Evolutionary conservation across 2,329 filamentous ascomycete species (phyloP), one percentile per base, ranked within the genome.

Genomic region (Lecanoromycetidae sp.): DNA sequence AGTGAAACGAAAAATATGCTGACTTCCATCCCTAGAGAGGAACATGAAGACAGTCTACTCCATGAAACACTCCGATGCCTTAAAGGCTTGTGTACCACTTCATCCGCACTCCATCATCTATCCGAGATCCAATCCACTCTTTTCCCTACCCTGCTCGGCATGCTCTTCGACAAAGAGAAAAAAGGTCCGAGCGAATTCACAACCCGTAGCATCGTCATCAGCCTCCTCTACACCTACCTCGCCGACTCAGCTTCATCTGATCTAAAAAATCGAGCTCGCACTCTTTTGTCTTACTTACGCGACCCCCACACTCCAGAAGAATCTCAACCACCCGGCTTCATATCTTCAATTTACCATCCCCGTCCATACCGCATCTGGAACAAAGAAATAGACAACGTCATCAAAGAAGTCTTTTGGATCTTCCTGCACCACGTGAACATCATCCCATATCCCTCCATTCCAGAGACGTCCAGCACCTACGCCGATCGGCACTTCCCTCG

Each of bases 401-500:
- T 88, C 34, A 95, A 95, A 64, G 90, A 98, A 63, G 90, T 96
- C 23, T 98, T 98, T 62, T 98, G 90, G 90, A 96, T 96, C 61
- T 98, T 96, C 68, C 73, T 96, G 45, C 90, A 96, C 65, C 84
- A 94, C 56, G 72, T 94, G 49, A 96, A 96, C 58, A 81, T 95
- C 37, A 76, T 96, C 30, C 75, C 86, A 26, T 56, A 66, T 46
- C 52, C 60, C 44, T 58, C 64, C 38, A 54, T 59, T 20, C 60
- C 61, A 4, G 58, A 63, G 26, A 22, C 59, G 46, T 54, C 56
- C 38, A 59, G 59, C 20, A 65, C 49, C 52, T 54, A 54, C 44
- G 27, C 20, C 29, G 27, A 48, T 55, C 56, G 43, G 46, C 70
- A 84, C 64, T 96, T 95, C 61, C 90, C 91, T 0, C 77, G 80